These are phyloP conservation scores for Prunus yedoensis DNA, from an alignment of 331 rosid species.

Conservation along the genomic window DNA sequence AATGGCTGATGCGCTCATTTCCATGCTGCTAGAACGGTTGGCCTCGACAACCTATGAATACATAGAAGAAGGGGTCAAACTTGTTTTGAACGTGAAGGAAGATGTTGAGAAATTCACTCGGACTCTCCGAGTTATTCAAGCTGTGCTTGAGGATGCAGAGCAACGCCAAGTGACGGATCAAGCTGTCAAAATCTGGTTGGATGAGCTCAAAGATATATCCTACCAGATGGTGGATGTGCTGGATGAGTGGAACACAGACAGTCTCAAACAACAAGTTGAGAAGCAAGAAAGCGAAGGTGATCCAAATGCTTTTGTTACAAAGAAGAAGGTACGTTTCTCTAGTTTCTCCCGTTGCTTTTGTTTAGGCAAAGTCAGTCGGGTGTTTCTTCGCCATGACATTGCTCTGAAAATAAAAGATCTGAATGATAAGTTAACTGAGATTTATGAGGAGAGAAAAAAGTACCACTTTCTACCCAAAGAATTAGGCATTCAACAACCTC, in stretches of 20 bases:
- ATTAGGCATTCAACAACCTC: background rate
- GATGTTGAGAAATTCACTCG: background rate
- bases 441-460: background rate
- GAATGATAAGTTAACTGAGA: background rate
- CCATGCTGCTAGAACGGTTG: background rate
- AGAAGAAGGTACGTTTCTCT: conserved; percentile 3
- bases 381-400: background rate
- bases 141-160: background rate
- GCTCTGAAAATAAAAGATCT: background rate
- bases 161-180: background rate
- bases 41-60: background rate
- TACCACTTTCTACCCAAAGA: background rate
- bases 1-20: background rate
- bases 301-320: too few species aligned
- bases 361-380: background rate
- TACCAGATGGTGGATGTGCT: background rate
- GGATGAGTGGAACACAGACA: conserved; percentile 7
- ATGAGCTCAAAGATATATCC: background rate
- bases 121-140: background rate
- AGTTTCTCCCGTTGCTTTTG: background rate
- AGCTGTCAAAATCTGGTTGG: background rate
- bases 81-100: background rate
- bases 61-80: background rate
- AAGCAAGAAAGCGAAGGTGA: background rate
- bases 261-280: background rate